phyloP scores from a whole-genome alignment of 495 filamentous ascomycete genomes.

The Pyrenula massariospora region DNA sequence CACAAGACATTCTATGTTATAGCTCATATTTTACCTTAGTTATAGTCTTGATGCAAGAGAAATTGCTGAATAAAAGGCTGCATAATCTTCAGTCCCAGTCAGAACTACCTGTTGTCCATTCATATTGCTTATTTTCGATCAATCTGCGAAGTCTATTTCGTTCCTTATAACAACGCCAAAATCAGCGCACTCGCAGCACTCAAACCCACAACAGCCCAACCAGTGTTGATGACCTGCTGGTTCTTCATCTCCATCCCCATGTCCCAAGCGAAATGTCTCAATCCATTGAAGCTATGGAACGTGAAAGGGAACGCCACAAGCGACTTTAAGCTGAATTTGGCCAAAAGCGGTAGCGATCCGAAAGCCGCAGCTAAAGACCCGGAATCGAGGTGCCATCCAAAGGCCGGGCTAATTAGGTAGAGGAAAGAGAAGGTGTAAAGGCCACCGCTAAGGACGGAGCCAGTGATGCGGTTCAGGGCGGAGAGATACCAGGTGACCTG shows the following conservation, averaged over 20 bases:
- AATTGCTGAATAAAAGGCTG: too few relatives aligned
- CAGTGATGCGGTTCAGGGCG: constrained; percentile 64
- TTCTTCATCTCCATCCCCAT: constrained; percentile 55
- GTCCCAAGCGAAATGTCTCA: constrained; percentile 89
- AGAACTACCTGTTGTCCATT: too few relatives aligned
- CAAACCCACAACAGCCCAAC: constrained; percentile 62
- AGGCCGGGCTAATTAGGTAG: constrained; percentile 70
- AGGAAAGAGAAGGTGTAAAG: constrained; percentile 76
- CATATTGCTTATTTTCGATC: too few relatives aligned
- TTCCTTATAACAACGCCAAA: constrained; percentile 49
- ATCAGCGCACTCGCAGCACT: constrained; percentile 48
- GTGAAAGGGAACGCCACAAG: constrained; percentile 69
- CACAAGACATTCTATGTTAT: too few relatives aligned
- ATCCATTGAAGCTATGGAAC: constrained; percentile 75
- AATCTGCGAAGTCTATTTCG: too few relatives aligned
- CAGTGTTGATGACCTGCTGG: constrained; percentile 57
- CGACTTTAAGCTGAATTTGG: constrained; percentile 65
- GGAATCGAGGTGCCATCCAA: constrained; percentile 80
- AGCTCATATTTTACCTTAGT: too few relatives aligned
- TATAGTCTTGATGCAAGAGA: too few relatives aligned
- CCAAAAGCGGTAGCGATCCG: constrained; percentile 54
- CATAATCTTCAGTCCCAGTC: too few relatives aligned
- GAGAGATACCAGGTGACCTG: constrained; percentile 79
- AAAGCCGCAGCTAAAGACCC: constrained; percentile 68
- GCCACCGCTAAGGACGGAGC: constrained; percentile 26